phyloP scores from a whole-genome alignment of 345 rosid species.

The Syzygium oleosum region DNA sequence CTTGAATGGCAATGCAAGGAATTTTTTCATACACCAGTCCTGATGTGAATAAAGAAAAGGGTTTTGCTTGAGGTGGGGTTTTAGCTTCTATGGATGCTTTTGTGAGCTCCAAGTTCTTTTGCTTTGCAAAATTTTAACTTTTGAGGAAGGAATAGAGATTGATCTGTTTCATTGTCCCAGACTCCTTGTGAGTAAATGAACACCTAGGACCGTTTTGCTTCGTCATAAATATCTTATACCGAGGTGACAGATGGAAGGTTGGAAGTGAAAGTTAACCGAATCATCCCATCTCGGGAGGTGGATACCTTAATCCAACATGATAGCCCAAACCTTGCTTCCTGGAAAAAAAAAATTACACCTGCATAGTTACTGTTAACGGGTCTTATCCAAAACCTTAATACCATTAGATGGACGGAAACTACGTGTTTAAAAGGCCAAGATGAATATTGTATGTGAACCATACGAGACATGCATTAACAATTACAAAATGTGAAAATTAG shows the following conservation, averaged over 20 bases:
- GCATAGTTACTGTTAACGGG: neutral
- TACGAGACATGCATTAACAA: too few relatives aligned
- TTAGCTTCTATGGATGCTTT: neutral
- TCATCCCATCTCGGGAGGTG: neutral
- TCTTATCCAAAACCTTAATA: neutral
- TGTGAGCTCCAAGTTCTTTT: neutral
- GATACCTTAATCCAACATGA: neutral
- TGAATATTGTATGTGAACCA: too few relatives aligned
- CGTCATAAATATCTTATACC: neutral
- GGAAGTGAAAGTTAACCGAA: neutral
- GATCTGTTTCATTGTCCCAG: neutral
- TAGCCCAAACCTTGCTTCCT: neutral
- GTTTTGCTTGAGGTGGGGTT: slow-evolving; percentile 33
- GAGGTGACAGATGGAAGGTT: neutral
- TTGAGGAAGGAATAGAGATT: neutral
- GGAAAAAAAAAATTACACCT: neutral
- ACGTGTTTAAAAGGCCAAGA: too few relatives aligned
- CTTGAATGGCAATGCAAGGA: slow-evolving; percentile 31
- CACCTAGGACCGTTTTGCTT: neutral
- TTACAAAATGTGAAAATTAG: neutral
- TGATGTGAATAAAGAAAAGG: neutral
- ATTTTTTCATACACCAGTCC: neutral
- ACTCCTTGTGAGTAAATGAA: neutral
- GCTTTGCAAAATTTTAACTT: neutral
- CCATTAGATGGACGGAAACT: too few relatives aligned